phyloP scores from a whole-genome alignment of 805 yeast genomes.

The Yamadazyma sp. region DNA sequence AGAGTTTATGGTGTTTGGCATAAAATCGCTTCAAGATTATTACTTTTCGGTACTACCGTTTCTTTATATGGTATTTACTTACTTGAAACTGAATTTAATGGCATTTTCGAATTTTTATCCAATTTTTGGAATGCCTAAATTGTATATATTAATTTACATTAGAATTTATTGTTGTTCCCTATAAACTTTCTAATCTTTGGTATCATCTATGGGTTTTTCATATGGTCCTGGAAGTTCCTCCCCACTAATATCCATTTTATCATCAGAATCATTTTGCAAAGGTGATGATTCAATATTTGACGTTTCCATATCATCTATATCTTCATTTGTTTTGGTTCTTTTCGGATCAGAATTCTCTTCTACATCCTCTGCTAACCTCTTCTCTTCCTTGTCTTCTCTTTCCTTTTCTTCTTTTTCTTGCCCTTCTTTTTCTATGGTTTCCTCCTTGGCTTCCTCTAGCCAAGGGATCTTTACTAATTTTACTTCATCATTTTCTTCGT shows the following conservation, averaged over 20 bases:
- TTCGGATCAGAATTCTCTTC: not conserved
- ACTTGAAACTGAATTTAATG: conserved; percentile 76
- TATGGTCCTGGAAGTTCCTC: too few species aligned
- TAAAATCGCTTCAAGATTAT: conserved; percentile 60
- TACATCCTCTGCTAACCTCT: conserved; percentile 1
- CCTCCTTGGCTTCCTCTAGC: conserved; percentile 15
- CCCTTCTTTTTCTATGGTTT: not conserved
- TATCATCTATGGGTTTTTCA: not conserved
- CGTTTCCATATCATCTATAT: conserved; percentile 11
- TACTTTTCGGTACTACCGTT: conserved; percentile 68
- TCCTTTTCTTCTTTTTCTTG: conserved; percentile 5
- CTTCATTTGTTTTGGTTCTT: conserved; percentile 1
- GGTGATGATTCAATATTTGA: conserved; percentile 5
- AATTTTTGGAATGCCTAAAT: conserved; percentile 50
- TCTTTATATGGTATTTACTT: conserved; percentile 79
- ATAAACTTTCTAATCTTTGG: not conserved
- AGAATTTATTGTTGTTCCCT: not conserved
- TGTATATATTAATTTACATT: not conserved
- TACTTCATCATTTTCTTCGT: conserved; percentile 10
- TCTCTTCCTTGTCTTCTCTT: conserved; percentile 1
- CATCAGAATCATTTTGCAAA: conserved; percentile 2
- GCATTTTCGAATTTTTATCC: conserved; percentile 63
- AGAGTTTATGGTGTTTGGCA: conserved; percentile 82
- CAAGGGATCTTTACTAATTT: conserved; percentile 29
- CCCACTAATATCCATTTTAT: conserved; percentile 9